These are phyloP conservation scores for Geotrichum klebahnii DNA, from an alignment of 1,139 yeast genomes.

Conservation along the genomic window DNA sequence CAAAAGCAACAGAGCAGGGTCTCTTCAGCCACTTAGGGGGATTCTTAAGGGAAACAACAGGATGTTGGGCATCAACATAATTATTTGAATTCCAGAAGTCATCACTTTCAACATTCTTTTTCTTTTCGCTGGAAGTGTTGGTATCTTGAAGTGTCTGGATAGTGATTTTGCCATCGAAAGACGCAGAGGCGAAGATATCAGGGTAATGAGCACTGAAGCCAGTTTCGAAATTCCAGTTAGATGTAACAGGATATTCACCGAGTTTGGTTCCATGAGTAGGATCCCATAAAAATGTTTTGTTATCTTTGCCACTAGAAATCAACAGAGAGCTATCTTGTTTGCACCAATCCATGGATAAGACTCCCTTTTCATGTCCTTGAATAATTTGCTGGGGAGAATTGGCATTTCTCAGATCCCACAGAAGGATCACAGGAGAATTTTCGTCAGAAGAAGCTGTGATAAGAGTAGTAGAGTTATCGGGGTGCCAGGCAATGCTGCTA, in stretches of 20 bases:
- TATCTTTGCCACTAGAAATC: conserved; percentile 88
- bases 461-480: conserved; percentile 74
- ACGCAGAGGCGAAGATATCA: conserved; percentile 87
- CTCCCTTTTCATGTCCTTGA: conserved; percentile 82
- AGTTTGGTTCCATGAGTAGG: conserved; percentile 65
- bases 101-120: conserved; percentile 26
- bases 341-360: conserved; percentile 92
- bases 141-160: conserved; percentile 88
- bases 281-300: conserved; percentile 84
- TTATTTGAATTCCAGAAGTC: conserved; percentile 85
- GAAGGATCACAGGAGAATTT: conserved; percentile 68
- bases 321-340: conserved; percentile 70
- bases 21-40: conserved; percentile 87
- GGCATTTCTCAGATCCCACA: conserved; percentile 94
- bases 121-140: conserved; percentile 25
- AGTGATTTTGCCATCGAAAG: conserved; percentile 81
- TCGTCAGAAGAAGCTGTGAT: conserved; percentile 86
- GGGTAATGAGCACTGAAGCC: conserved; percentile 85
- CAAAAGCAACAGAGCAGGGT: conserved; percentile 77
- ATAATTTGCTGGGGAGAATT: conserved; percentile 78
- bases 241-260: conserved; percentile 86
- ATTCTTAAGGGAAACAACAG: conserved; percentile 57
- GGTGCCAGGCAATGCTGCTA: conserved; percentile 67
- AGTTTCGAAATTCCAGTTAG: conserved; percentile 90
- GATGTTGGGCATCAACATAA: conserved; percentile 64